Evolutionary conservation across 257 asterid genomes (phyloP).

Genomic region (Solanum tacnaense): DNA sequence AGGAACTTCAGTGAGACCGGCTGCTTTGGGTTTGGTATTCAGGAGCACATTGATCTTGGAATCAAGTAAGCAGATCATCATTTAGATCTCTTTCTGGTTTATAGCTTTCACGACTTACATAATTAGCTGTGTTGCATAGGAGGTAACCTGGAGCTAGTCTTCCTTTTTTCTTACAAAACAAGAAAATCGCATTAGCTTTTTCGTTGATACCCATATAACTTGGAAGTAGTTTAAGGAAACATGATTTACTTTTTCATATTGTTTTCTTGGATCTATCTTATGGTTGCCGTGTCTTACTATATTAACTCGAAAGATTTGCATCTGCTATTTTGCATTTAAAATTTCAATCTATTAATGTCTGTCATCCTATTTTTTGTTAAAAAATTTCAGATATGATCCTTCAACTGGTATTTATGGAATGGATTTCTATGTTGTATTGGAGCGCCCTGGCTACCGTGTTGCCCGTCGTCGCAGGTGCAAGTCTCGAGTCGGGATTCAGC

Average conservation of each 20-base stretch:
- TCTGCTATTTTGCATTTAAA: not conserved
- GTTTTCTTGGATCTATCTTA: not conserved
- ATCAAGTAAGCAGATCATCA: conserved; percentile 44
- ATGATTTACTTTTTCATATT: not conserved
- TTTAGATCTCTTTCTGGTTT: not conserved
- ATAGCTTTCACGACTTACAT: not conserved
- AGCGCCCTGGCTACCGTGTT: conserved; percentile 68
- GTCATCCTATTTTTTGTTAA: not conserved
- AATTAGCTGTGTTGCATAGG: not conserved
- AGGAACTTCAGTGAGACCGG: conserved; percentile 71
- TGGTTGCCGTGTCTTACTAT: not conserved
- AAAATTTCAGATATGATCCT: conserved; percentile 49
- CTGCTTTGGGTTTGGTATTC: conserved; percentile 73
- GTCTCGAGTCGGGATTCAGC: conserved; percentile 71
- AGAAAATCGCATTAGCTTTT: not conserved
- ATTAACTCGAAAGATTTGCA: not conserved
- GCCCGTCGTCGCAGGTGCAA: conserved; percentile 79
- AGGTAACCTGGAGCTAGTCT: not conserved
- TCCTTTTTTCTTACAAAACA: not conserved
- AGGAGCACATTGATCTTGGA: conserved; percentile 82
- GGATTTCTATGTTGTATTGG: conserved; percentile 67
- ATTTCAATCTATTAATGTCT: not conserved
- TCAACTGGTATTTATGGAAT: conserved; percentile 79
- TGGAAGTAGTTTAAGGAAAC: not conserved
- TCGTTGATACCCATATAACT: not conserved